Conservation (phyloP, 129 eudicot species). For the Dittrichia graveolens region DNA sequence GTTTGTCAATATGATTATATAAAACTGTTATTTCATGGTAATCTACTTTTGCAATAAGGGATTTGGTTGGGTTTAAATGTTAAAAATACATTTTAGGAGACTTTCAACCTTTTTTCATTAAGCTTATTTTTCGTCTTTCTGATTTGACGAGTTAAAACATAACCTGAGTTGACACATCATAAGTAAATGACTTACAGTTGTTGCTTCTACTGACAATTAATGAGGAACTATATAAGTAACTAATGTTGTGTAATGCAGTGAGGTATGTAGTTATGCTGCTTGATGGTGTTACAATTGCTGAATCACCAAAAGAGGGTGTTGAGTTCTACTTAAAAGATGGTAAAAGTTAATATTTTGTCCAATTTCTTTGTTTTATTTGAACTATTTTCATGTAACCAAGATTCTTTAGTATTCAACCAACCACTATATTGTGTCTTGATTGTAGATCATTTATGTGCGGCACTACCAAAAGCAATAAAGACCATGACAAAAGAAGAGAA, state of each 20-base stretch:
- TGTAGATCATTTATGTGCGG: constrained; percentile 67
- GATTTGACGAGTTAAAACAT: neutral
- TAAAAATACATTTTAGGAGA: too few relatives aligned
- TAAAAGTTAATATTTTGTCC: constrained; percentile 25
- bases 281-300: constrained; percentile 53
- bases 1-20: too few relatives aligned
- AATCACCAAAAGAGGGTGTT: constrained; percentile 59
- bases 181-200: neutral
- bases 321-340: constrained; percentile 71
- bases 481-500: constrained; percentile 73
- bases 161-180: neutral
- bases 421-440: neutral
- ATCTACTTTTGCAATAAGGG: too few relatives aligned
- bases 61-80: too few relatives aligned
- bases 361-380: constrained; percentile 3
- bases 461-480: constrained; percentile 64
- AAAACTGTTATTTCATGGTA: too few relatives aligned
- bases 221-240: too few relatives aligned
- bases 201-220: neutral
- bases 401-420: too few relatives aligned
- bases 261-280: constrained; percentile 48
- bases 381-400: neutral
- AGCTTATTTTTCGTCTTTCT: too few relatives aligned
- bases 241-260: constrained; percentile 43
- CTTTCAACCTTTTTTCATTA: too few relatives aligned